Evolutionary conservation across 768 basidiomycete species (phyloP), one percentile per base, ranked within the genome.

Genomic region (Porphyrellus cyaneotinctus): DNA sequence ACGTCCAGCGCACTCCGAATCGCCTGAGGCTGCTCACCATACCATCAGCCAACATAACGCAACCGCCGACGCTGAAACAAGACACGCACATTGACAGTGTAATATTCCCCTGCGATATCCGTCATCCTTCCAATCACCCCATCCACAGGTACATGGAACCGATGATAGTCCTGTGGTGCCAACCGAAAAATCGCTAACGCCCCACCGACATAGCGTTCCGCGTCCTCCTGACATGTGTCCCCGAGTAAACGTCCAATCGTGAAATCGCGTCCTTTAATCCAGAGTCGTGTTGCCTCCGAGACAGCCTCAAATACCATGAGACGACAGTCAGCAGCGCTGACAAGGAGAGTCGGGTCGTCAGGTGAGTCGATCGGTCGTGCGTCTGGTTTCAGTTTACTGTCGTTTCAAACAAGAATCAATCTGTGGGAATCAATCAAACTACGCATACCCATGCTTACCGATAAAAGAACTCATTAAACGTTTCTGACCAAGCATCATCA

Each of bases 221-320:
- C 83, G 44, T 90, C 80, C 20, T 78, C 73, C 57, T 81, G 81
- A 68, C 94, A 92, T 12, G 70, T 72, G 4, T 90, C 87, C 0
- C 95, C 95, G 0, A 98, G 78, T 31, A 99, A 76, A 2, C 85
- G 79, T 6, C 72, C 78, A 4, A 97, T 78, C 2, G 84, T 86
- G 65, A 99, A 98, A 60, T 97, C 94, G 38, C 93, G 84, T 4
- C 95, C 95, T 64, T 98, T 97, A 72, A 98, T 95, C 95, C 95
- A 99, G 0, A 99, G 73, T 22, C 78, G 75, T 2, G 93, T 97
- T 1, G 95, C 95, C 51, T 91, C 89, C 43, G 71, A 74, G 9
- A 97, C 85, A 1, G 83, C 87, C 68, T 90, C 85, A 69, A 98
- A 99, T 1, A 87, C 83, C 87, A 97, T 94, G 54, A 97, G 78